A percentile compares a stretch with the other conserved stretches of the same genome.
These are phyloP conservation scores for Tirmania nivea DNA, from an alignment of 495 filamentous ascomycete species.

Conservation along the genomic window DNA sequence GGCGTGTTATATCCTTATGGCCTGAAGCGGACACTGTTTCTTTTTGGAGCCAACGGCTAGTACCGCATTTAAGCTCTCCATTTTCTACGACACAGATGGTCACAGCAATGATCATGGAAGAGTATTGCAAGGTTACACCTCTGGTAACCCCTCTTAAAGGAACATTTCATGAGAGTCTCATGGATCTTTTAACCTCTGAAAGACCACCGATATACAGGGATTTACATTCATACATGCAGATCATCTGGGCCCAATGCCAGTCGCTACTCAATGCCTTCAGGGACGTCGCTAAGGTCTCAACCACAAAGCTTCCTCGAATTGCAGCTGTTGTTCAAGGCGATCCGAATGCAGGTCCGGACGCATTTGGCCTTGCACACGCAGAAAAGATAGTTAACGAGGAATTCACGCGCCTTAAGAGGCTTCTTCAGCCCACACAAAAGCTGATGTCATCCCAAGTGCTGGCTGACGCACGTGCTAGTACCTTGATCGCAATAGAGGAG, in stretches of 20 bases:
- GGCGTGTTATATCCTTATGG: slow-evolving; percentile 44
- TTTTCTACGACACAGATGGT: slow-evolving; percentile 71
- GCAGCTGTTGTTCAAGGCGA: slow-evolving; percentile 88
- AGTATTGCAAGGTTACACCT: slow-evolving; percentile 43
- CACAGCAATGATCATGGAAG: slow-evolving; percentile 66
- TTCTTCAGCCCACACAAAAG: slow-evolving; percentile 59
- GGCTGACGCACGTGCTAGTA: slow-evolving; percentile 45
- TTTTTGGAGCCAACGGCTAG: slow-evolving; percentile 34
- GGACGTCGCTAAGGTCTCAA: slow-evolving; percentile 57
- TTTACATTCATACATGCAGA: slow-evolving; percentile 64
- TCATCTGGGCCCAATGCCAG: slow-evolving; percentile 74
- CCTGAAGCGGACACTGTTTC: slow-evolving; percentile 25
- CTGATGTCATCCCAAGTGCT: slow-evolving; percentile 56
- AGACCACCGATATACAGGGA: slow-evolving; percentile 69
- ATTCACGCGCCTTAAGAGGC: slow-evolving; percentile 68
- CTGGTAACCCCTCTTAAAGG: slow-evolving; percentile 23
- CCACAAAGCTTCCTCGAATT: slow-evolving; percentile 49
- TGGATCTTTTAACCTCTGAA: slow-evolving; percentile 53
- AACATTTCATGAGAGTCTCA: slow-evolving; percentile 35
- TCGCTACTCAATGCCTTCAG: slow-evolving; percentile 74
- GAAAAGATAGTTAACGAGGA: slow-evolving; percentile 66
- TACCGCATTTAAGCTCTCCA: slow-evolving; percentile 41
- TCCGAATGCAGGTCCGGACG: slow-evolving; percentile 63
- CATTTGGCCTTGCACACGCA: slow-evolving; percentile 71
- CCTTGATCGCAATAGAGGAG: slow-evolving; percentile 50